Evolutionary conservation across 164 flowering plant genomes (phyloP).

Genomic region (Saururus chinensis): DNA sequence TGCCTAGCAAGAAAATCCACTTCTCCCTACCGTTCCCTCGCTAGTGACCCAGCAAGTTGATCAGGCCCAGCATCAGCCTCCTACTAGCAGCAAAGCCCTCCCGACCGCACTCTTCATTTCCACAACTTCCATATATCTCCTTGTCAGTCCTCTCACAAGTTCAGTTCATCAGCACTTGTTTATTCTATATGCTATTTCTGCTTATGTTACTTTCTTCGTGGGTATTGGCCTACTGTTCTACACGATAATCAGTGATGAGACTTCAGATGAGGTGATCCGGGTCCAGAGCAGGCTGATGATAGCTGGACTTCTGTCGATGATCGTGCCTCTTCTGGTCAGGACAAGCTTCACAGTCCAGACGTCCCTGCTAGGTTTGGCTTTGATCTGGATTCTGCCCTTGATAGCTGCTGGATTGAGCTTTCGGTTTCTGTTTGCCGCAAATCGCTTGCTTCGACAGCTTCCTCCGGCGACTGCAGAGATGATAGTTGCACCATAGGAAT

Average conservation of each 20-base stretch:
- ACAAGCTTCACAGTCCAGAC: background rate
- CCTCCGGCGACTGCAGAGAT: too few relatives aligned
- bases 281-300: background rate
- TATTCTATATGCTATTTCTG: background rate
- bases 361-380: background rate
- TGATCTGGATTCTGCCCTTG: background rate
- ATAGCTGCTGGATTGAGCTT: background rate
- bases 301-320: background rate
- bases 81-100: background rate
- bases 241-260: background rate
- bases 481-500: too few relatives aligned
- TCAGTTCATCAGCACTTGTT: background rate
- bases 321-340: background rate
- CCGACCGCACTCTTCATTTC: background rate
- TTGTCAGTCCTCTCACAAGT: background rate
- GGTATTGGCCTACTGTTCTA: background rate
- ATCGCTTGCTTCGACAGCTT: background rate
- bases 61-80: background rate
- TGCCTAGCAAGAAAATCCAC: background rate
- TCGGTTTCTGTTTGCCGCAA: background rate
- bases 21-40: background rate
- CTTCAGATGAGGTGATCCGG: background rate
- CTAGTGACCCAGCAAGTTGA: background rate
- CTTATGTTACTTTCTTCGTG: background rate
- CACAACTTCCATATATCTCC: background rate